phyloP scores from a whole-genome alignment of 371 early-diverging fungal genomes.

The Batrachochytrium dendrobatidis region DNA sequence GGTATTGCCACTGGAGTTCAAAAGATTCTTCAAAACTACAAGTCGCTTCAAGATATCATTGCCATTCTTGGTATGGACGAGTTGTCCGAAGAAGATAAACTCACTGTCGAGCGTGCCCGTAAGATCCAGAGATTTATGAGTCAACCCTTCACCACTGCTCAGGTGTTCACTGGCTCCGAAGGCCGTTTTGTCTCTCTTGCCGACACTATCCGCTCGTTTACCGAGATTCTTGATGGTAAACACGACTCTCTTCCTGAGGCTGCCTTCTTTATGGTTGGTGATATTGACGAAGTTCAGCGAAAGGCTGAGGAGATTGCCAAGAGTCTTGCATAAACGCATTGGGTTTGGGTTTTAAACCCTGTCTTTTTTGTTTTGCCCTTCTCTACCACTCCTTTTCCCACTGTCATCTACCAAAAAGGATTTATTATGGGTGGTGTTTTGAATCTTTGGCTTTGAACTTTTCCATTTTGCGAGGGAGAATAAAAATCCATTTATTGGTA shows the following conservation, averaged over 20 bases:
- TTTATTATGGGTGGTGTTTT: too few relatives aligned
- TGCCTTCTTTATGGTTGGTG: conserved; percentile 96
- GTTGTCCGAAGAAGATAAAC: conserved; percentile 96
- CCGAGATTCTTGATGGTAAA: conserved; percentile 94
- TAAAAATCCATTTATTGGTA: too few relatives aligned
- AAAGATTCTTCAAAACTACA: conserved; percentile 94
- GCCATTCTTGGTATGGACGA: conserved; percentile 96
- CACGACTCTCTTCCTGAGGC: conserved; percentile 91
- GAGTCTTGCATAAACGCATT: too few relatives aligned
- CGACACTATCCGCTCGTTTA: conserved; percentile 95
- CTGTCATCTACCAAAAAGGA: too few relatives aligned
- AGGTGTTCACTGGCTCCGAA: conserved; percentile 96
- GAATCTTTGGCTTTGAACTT: too few relatives aligned
- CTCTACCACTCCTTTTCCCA: too few relatives aligned
- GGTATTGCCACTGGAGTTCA: conserved; percentile 89
- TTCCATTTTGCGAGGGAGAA: too few relatives aligned
- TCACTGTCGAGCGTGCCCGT: conserved; percentile 84
- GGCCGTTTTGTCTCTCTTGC: conserved; percentile 85
- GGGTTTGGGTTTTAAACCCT: too few relatives aligned
- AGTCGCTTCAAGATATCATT: conserved; percentile 97
- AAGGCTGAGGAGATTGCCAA: conserved; percentile 90
- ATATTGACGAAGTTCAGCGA: conserved; percentile 87
- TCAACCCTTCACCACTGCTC: conserved; percentile 95
- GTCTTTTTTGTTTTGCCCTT: too few relatives aligned
- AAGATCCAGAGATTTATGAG: conserved; percentile 88